Evolutionary conservation across 768 basidiomycete genomes (phyloP).

Genomic region (Macrolepiota fuliginosa): DNA sequence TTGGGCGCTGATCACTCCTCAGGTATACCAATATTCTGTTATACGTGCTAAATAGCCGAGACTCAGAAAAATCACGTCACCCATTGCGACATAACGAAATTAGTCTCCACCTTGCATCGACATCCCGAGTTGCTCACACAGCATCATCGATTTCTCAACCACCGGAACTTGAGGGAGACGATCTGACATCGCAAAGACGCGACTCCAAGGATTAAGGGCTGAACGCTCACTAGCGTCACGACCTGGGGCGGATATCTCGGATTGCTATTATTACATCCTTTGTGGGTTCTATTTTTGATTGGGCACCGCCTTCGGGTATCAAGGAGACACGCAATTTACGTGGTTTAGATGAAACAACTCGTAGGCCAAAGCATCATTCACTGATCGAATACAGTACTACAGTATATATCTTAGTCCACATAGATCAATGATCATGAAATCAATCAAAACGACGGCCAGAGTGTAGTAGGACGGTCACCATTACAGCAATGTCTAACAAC

Average conservation of each 20-base stretch:
- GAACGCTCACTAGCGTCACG: neutral
- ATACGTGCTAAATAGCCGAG: neutral
- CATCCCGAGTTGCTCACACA: neutral
- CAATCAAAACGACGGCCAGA: conserved; percentile 17
- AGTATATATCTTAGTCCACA: neutral
- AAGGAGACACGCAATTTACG: neutral
- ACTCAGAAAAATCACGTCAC: neutral
- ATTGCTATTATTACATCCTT: too few relatives aligned
- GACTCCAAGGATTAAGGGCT: neutral
- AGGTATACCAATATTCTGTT: neutral
- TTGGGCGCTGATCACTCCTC: neutral
- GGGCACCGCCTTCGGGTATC: neutral
- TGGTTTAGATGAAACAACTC: neutral
- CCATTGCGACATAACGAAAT: neutral
- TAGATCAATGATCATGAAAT: neutral
- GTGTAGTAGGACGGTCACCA: conserved; percentile 16
- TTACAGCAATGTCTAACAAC: conserved; percentile 15
- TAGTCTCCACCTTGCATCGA: neutral
- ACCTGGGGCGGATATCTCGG: too few relatives aligned
- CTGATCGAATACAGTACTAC: neutral
- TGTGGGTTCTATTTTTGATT: too few relatives aligned
- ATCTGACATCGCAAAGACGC: neutral
- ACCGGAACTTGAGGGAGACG: neutral
- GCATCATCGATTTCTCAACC: neutral
- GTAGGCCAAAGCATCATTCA: neutral